A percentile compares a stretch with the other conserved stretches of the same genome.
Conservation (phyloP, 2,329 filamentous ascomycete species). For the Fusarium subtropicale region DNA sequence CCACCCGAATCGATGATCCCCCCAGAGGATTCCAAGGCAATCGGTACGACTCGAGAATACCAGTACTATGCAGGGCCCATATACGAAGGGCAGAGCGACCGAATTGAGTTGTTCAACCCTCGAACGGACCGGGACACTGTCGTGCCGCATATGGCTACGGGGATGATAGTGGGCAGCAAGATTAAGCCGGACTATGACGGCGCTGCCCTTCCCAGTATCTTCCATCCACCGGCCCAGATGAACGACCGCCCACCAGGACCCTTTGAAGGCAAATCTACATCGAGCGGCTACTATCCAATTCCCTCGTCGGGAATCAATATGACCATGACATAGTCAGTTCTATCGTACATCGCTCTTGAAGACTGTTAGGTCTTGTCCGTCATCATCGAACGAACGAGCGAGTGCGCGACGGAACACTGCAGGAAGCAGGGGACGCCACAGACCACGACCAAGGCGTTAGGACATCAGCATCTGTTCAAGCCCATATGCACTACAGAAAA, state of each 20-base stretch:
- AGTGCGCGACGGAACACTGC: neutral
- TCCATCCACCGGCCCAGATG: slow-evolving; percentile 57
- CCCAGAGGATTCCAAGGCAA: slow-evolving; percentile 63
- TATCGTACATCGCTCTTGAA: neutral
- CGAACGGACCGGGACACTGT: slow-evolving; percentile 52
- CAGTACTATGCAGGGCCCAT: slow-evolving; percentile 66
- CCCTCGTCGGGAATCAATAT: slow-evolving; percentile 62
- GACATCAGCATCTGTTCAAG: neutral
- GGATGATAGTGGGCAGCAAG: slow-evolving; percentile 53
- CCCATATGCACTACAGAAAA: neutral
- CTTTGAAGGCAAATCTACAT: slow-evolving; percentile 65
- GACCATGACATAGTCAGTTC: slow-evolving; percentile 48
- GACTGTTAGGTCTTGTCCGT: neutral
- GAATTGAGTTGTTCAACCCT: slow-evolving; percentile 63
- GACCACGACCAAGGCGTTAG: slow-evolving; percentile 27
- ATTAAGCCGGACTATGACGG: slow-evolving; percentile 64
- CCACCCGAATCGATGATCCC: slow-evolving; percentile 64
- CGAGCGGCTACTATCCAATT: slow-evolving; percentile 66
- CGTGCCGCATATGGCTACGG: slow-evolving; percentile 49
- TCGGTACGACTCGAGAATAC: slow-evolving; percentile 63
- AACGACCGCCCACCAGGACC: slow-evolving; percentile 56
- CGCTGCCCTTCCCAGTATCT: slow-evolving; percentile 59
- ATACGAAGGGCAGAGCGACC: slow-evolving; percentile 61
- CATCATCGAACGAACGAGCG: neutral
- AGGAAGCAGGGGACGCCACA: neutral